Evolutionary conservation across 257 asterid genomes (phyloP).

Genomic region (Nicotiana obtusifolia): DNA sequence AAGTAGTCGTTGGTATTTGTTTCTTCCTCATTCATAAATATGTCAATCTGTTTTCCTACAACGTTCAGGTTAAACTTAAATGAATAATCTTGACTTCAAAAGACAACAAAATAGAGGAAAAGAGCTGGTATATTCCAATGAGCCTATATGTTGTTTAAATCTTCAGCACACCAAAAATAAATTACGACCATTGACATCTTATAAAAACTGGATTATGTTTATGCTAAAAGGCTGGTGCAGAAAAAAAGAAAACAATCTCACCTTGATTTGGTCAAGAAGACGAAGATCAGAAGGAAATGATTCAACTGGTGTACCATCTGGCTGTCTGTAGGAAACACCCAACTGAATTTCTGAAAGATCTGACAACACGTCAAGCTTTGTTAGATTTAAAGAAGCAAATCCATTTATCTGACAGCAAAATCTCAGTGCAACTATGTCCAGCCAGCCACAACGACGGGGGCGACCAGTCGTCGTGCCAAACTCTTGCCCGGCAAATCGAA

Average conservation of each 20-base stretch:
- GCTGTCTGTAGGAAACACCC: constrained; percentile 66
- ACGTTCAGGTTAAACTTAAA: not conserved
- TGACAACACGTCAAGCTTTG: constrained; percentile 90
- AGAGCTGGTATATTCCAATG: not conserved
- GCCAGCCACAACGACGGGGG: constrained; percentile 99
- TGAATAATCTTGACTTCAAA: not conserved
- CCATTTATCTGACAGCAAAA: constrained; percentile 89
- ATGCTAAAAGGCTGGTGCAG: not conserved
- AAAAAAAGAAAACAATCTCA: constrained; percentile 12
- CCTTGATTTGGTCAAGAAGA: constrained; percentile 69
- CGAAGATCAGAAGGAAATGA: constrained; percentile 84
- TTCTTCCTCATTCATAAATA: not conserved
- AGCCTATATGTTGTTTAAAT: not conserved
- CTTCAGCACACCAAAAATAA: not conserved
- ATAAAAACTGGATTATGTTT: not conserved
- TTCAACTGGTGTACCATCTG: constrained; percentile 51
- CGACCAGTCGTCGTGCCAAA: constrained; percentile 99
- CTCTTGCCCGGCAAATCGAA: constrained; percentile 89
- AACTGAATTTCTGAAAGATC: constrained; percentile 66
- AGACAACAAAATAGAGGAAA: not conserved
- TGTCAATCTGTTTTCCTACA: not conserved
- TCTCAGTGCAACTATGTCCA: constrained; percentile 77
- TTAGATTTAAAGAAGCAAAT: constrained; percentile 86
- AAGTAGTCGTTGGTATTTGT: not conserved
- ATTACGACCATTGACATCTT: not conserved